Evolutionary conservation across 139 green algal genomes (phyloP).

Genomic region (Chlamydomonas schloesseri): DNA sequence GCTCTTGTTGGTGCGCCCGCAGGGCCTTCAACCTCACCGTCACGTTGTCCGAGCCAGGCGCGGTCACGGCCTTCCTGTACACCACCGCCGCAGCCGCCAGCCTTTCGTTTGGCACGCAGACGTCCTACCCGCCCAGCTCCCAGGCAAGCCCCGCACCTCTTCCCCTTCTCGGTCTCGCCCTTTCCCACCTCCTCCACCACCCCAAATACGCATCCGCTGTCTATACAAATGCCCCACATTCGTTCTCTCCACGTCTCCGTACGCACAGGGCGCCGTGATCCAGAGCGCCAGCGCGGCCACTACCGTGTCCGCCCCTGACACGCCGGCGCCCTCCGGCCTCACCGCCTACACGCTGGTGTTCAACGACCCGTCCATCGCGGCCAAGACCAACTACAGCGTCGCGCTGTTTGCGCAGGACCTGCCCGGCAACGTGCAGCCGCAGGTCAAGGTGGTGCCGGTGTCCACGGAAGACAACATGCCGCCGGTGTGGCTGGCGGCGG

Average conservation of each 20-base stretch:
- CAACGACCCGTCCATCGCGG: background rate
- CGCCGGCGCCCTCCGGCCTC: background rate
- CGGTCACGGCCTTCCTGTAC: conserved; percentile 28
- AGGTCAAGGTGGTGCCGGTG: conserved; percentile 25
- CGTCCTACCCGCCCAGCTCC: conserved; percentile 22
- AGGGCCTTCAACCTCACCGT: conserved; percentile 42
- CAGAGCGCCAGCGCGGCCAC: background rate
- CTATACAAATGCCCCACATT: no score
- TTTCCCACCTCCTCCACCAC: no score
- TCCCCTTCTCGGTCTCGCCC: background rate
- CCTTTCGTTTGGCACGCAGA: background rate
- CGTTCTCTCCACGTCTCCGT: no score
- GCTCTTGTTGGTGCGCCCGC: no score
- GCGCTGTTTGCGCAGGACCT: conserved; percentile 45
- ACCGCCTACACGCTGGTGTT: conserved; percentile 38
- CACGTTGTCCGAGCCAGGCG: conserved; percentile 53
- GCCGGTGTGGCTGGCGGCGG: conserved; percentile 32
- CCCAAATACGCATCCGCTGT: no score
- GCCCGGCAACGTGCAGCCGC: conserved; percentile 50
- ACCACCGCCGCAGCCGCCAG: background rate
- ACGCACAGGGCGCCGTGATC: background rate
- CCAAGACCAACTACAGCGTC: conserved; percentile 57
- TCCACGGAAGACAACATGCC: conserved; percentile 60
- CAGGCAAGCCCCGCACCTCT: background rate
- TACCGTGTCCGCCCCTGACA: background rate